Evolutionary conservation across 352 stramenopile genomes (phyloP), one percentile per base, ranked within the genome.

Genomic region (Phytophthora citrophthora): DNA sequence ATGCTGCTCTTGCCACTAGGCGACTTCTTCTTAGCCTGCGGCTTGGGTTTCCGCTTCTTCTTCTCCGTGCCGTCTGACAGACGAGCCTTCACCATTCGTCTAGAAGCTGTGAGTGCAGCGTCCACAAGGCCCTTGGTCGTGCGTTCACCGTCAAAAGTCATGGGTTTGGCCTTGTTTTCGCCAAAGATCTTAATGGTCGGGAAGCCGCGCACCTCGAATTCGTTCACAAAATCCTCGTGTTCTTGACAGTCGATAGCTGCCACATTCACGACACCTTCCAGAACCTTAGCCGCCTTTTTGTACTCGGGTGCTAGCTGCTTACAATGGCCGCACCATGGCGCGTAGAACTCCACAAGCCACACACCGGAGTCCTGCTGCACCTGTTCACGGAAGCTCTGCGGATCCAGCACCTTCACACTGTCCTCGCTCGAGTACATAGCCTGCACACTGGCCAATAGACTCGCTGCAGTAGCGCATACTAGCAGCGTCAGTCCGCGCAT

Each of bases 291-390:
- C 3, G 91, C 91, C 57, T 95, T 93, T 74, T 95, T 92, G 84
- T 89, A 98, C 69, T 98, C 91, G 1, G 94, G 94, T 16, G 88
- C 86, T 36, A 98, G 82, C 58, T 88, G 83, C 79, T 97, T 96
- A 83, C 95, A 98, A 77, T 98, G 95, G 32, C 95, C 95, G 59
- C 93, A 98, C 93, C 93, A 98, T 39, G 94, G 94, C 47, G 95
- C 95, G 51, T 97, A 98, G 65, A 98, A 98, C 72, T 98, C 90
- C 16, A 98, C 91, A n/a, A 98, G 51, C 92, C 93, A 98, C 66
- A 96, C 77, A 12, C 84, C 83, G 5, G 77, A 74, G 71, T 90
- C 83, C 77, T 85, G 75, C 72, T 89, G 76, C 52, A 95, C 56
- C 52, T 80, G 60, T 52, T 93, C 83, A 11, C 82, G 77, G 44